Evolutionary conservation across 1,284 basidiomycete genomes (phyloP).

Genomic region (Flammula alnicola): DNA sequence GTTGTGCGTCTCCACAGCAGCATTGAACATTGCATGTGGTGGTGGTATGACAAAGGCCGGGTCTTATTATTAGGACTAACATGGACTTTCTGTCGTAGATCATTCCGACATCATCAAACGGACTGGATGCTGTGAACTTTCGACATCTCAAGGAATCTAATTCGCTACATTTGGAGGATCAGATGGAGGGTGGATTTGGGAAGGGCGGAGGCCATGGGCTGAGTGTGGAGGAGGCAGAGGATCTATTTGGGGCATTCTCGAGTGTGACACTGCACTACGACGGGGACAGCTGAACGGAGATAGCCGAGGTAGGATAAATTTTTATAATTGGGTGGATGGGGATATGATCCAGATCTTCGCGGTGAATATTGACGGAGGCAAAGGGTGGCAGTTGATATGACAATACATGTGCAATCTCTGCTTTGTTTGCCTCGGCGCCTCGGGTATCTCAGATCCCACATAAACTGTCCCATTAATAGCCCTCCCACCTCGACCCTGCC

Average conservation of each 20-base stretch:
- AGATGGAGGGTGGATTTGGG: slow-evolving; percentile 41
- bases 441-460: slow-evolving; percentile 39
- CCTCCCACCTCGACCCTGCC: slow-evolving; percentile 27
- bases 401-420: slow-evolving; percentile 25
- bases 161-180: slow-evolving; percentile 86
- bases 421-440: slow-evolving; percentile 40
- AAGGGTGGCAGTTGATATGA: slow-evolving; percentile 29
- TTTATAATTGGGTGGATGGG: too few relatives aligned
- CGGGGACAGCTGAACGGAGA: slow-evolving; percentile 50
- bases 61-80: too few relatives aligned
- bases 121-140: slow-evolving; percentile 89
- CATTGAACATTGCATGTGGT: too few relatives aligned
- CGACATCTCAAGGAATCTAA: slow-evolving; percentile 88
- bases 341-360: too few relatives aligned
- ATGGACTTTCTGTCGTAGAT: slow-evolving; percentile 57
- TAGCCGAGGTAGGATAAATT: slow-evolving; percentile 15
- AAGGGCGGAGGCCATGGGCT: slow-evolving; percentile 44
- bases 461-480: slow-evolving; percentile 18
- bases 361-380: slow-evolving; percentile 29
- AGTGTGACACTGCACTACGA: slow-evolving; percentile 89
- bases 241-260: slow-evolving; percentile 84
- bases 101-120: slow-evolving; percentile 82
- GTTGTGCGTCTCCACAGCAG: too few relatives aligned
- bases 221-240: slow-evolving; percentile 37
- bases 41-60: too few relatives aligned